phyloP scores from a whole-genome alignment of 805 yeast species.

The Schwanniomyces yamadae region DNA sequence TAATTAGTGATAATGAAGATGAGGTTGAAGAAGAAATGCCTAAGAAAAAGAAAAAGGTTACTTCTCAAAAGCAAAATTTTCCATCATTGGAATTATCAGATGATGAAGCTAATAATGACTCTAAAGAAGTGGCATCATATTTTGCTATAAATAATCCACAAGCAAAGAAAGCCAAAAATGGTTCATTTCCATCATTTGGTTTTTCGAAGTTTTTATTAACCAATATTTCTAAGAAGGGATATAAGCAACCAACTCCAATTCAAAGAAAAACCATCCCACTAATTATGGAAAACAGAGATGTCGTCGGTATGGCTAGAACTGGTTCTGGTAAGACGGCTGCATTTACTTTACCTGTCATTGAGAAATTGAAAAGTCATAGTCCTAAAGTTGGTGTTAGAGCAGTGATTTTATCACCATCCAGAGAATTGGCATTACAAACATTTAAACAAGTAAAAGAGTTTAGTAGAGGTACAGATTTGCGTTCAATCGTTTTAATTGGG shows the following conservation, averaged over 20 bases:
- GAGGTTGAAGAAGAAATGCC: conserved; percentile 33
- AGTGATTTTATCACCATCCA: conserved; percentile 84
- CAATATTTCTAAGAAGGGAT: conserved; percentile 82
- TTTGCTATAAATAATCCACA: conserved; percentile 41
- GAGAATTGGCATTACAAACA: conserved; percentile 96
- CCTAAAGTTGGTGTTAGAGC: conserved; percentile 90
- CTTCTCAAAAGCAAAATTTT: conserved; percentile 32
- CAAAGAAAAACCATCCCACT: conserved; percentile 94
- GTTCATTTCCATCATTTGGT: conserved; percentile 89
- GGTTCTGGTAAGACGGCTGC: conserved; percentile 99
- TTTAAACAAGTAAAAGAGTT: conserved; percentile 86
- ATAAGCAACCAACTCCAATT: conserved; percentile 94
- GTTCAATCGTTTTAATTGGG: conserved; percentile 83
- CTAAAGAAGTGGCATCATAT: conserved; percentile 30
- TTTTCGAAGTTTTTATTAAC: conserved; percentile 66
- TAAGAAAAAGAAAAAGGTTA: conserved; percentile 25
- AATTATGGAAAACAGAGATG: conserved; percentile 83
- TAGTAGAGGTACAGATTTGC: conserved; percentile 75
- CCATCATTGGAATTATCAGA: conserved; percentile 56
- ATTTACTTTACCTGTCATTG: conserved; percentile 85
- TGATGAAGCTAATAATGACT: conserved; percentile 37
- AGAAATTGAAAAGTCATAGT: conserved; percentile 76
- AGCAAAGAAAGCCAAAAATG: conserved; percentile 64
- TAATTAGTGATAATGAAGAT: conserved; percentile 52
- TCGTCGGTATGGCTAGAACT: conserved; percentile 99